Evolutionary conservation across 495 filamentous ascomycete species (phyloP).

Genomic region (Aspergillus bridgeri): DNA sequence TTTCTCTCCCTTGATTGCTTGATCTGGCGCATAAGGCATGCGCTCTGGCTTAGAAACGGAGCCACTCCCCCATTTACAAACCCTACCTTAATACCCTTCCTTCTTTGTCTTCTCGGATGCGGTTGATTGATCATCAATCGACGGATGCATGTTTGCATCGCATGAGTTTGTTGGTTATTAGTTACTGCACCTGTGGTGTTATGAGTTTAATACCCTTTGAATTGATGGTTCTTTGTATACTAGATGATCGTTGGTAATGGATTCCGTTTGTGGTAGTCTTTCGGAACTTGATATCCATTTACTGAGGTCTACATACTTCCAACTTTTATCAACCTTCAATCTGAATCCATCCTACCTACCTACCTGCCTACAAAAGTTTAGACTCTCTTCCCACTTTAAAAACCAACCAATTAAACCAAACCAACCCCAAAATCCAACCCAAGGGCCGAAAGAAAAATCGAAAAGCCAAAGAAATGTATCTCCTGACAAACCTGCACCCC

Average conservation of each 20-base stretch:
- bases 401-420: too few species aligned
- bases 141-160: not conserved
- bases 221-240: not conserved
- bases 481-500: too few species aligned
- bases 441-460: too few species aligned
- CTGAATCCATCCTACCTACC: too few species aligned
- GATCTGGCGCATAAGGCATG: conserved; percentile 13
- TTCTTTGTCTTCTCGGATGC: not conserved
- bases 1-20: too few species aligned
- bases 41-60: not conserved
- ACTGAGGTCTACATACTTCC: too few species aligned
- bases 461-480: too few species aligned
- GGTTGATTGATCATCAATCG: not conserved
- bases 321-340: too few species aligned
- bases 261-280: too few species aligned
- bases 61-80: not conserved
- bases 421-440: too few species aligned
- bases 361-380: too few species aligned
- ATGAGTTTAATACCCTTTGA: conserved; percentile 6
- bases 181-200: conserved; percentile 4
- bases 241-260: not conserved
- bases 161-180: not conserved
- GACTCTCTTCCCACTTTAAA: too few species aligned
- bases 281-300: not conserved
- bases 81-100: conserved; percentile 14